Evolutionary conservation across 2,329 filamentous ascomycete genomes (phyloP).

Genomic region (Hypoxylon sp.): DNA sequence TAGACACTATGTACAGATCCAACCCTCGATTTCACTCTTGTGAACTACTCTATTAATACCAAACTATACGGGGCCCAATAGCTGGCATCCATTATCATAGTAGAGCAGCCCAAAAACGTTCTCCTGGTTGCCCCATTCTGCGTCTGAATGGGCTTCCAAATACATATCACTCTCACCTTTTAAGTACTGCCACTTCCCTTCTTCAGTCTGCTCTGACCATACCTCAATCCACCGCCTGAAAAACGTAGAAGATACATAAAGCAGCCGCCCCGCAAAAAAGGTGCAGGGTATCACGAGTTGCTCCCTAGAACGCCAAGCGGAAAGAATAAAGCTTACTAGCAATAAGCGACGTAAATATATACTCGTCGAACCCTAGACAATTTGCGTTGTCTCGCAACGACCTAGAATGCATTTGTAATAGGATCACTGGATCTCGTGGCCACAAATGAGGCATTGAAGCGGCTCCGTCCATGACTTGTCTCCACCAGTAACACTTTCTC

Average conservation of each 20-base stretch:
- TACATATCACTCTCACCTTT: constrained; percentile 4
- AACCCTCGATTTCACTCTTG: background rate
- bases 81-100: constrained; percentile 4
- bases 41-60: background rate
- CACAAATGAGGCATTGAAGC: constrained; percentile 67
- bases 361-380: constrained; percentile 23
- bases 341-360: constrained; percentile 31
- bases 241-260: constrained; percentile 27
- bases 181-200: background rate
- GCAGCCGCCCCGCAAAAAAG: constrained; percentile 37
- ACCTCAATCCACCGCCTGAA: constrained; percentile 6
- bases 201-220: constrained; percentile 17
- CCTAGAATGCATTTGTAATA: constrained; percentile 1
- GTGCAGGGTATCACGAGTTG: constrained; percentile 49
- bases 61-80: background rate
- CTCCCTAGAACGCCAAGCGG: constrained; percentile 46
- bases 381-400: constrained; percentile 1
- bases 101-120: constrained; percentile 5
- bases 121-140: background rate
- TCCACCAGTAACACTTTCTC: constrained; percentile 63
- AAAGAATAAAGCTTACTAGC: constrained; percentile 23
- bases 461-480: constrained; percentile 69
- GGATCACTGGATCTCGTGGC: constrained; percentile 61
- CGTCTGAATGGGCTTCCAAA: background rate
- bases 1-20: constrained; percentile 23